A percentile compares a stretch with the other conserved stretches of the same genome.
Conservation (phyloP, 148 eudicot genomes). For the Drosera capensis region DNA sequence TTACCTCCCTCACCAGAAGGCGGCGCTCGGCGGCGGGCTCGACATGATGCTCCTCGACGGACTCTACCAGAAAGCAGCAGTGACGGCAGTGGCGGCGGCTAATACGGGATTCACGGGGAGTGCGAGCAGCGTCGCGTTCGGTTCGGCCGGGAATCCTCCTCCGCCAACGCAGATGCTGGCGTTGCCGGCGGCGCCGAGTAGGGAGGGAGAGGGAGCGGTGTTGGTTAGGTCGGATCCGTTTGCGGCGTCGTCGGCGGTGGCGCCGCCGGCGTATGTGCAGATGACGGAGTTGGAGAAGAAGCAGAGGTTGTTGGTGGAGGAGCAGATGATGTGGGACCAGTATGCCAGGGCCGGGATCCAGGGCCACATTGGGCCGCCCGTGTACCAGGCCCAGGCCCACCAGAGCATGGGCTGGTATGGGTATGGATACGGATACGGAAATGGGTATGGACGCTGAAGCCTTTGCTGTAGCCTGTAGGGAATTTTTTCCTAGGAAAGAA, state of each 20-base stretch:
- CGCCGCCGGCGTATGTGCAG: conserved; percentile 68
- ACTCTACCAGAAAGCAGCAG: conserved; percentile 53
- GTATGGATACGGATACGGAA: conserved; percentile 3
- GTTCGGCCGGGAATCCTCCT: conserved; percentile 38
- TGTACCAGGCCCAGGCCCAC: conserved; percentile 22
- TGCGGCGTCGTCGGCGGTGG: conserved; percentile 42
- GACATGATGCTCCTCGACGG: conserved; percentile 52
- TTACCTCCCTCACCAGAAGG: conserved; percentile 46
- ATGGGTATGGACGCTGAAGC: background rate
- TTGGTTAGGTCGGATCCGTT: conserved; percentile 32
- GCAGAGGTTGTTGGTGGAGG: conserved; percentile 46
- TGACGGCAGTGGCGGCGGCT: conserved; percentile 18
- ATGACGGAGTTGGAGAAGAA: conserved; percentile 74
- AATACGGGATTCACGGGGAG: conserved; percentile 47
- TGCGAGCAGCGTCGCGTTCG: conserved; percentile 63
- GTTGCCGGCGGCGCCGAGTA: conserved; percentile 37
- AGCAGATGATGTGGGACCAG: conserved; percentile 74
- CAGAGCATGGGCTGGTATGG: conserved; percentile 19
- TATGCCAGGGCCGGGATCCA: conserved; percentile 54
- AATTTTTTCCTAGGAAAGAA: too few relatives aligned
- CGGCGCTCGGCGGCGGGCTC: conserved; percentile 47
- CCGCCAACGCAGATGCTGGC: conserved; percentile 35
- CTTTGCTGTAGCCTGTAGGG: too few relatives aligned
- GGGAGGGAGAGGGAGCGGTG: background rate
- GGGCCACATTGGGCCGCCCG: conserved; percentile 29